These are phyloP conservation scores for Microsporum canis DNA, from an alignment of 2,329 filamentous ascomycete genomes.

Conservation along the genomic window DNA sequence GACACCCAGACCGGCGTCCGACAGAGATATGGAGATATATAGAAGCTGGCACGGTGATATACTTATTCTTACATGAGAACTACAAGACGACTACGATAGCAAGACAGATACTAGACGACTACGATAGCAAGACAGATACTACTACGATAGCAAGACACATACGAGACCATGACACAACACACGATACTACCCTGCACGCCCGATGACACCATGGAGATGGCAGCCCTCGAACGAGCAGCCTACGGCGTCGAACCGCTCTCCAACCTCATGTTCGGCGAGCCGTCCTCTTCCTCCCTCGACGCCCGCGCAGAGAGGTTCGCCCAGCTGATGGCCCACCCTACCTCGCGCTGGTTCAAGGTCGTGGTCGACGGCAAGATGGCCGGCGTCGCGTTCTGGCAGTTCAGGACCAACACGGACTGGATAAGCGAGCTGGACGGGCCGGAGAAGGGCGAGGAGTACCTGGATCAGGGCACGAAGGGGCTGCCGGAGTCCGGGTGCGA, in stretches of 20 bases:
- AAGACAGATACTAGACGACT: too few species aligned
- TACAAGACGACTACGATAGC: too few species aligned
- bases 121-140: too few species aligned
- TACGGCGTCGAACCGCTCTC: constrained; percentile 10
- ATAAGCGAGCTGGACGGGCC: constrained; percentile 4
- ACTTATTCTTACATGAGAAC: not conserved
- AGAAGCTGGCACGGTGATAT: not conserved
- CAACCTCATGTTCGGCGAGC: constrained; percentile 4
- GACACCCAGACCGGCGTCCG: not conserved
- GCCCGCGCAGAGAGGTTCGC: constrained; percentile 5
- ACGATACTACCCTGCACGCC: constrained; percentile 12
- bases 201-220: constrained; percentile 12
- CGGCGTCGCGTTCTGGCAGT: constrained; percentile 13
- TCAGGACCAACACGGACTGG: constrained; percentile 10
- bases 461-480: constrained; percentile 9
- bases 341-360: constrained; percentile 2
- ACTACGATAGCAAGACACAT: too few species aligned
- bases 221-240: constrained; percentile 33
- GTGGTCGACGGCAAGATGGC: constrained; percentile 14
- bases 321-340: constrained; percentile 3
- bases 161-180: not conserved
- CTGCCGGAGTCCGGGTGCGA: constrained; percentile 10
- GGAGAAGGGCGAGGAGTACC: constrained; percentile 9
- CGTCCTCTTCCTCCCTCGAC: not conserved
- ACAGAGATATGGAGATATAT: not conserved